Evolutionary conservation across 2,329 filamentous ascomycete species (phyloP).

Genomic region (Ascochyta lentis): DNA sequence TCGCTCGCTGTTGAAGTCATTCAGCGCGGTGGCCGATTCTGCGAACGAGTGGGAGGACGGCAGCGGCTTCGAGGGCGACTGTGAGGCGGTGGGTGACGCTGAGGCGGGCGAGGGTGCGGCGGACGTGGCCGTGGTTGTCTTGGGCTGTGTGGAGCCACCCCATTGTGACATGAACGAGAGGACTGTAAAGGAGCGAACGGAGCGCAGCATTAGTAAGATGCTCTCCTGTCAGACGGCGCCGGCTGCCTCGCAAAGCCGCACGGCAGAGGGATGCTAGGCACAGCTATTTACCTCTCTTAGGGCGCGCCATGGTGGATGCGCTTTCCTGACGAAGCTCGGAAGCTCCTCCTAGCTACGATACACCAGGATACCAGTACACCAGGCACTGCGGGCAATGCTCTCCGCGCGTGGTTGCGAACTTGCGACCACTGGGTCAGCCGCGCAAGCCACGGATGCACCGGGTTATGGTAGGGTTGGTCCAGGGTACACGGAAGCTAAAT

Average conservation of each 20-base stretch:
- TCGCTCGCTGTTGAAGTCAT: slow-evolving; percentile 35
- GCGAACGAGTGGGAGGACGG: slow-evolving; percentile 27
- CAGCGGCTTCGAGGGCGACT: slow-evolving; percentile 38
- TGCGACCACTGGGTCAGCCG: slow-evolving; percentile 28
- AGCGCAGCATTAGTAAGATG: slow-evolving; percentile 37
- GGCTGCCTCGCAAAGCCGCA: slow-evolving; percentile 13
- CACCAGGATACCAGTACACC: slow-evolving; percentile 8
- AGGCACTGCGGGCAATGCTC: slow-evolving; percentile 16
- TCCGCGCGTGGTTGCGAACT: slow-evolving; percentile 26
- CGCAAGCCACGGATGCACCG: slow-evolving; percentile 42
- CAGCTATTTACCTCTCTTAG: slow-evolving; percentile 45
- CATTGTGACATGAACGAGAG: slow-evolving; percentile 88
- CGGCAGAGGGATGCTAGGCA: slow-evolving; percentile 6
- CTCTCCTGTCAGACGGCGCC: slow-evolving; percentile 14
- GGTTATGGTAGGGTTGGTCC: slow-evolving; percentile 23
- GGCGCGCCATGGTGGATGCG: slow-evolving; percentile 41
- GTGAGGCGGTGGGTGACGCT: slow-evolving; percentile 42
- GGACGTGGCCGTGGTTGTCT: slow-evolving; percentile 30
- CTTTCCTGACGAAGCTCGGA: slow-evolving; percentile 20
- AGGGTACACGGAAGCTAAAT: slow-evolving; percentile 8
- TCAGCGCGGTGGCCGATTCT: slow-evolving; percentile 40
- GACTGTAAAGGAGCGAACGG: slow-evolving; percentile 60
- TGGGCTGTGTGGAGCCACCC: slow-evolving; percentile 56
- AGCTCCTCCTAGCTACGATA: slow-evolving; percentile 14
- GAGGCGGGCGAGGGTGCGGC: slow-evolving; percentile 40